These are phyloP conservation scores for Clitopilus passeckerianus DNA, from an alignment of 768 basidiomycete genomes.

Conservation along the genomic window DNA sequence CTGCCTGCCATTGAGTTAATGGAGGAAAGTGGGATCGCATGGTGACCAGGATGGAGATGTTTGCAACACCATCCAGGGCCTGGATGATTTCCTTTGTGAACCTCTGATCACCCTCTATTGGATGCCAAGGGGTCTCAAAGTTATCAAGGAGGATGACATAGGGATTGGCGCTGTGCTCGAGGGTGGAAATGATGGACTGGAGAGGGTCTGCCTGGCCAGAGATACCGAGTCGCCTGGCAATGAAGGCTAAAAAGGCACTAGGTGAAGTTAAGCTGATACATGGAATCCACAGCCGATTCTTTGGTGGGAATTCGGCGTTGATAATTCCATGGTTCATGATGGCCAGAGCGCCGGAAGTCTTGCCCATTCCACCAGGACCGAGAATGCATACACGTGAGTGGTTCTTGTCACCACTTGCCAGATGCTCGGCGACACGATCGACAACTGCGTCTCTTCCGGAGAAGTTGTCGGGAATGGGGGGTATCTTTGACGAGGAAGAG, in stretches of 20 bases:
- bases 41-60: background rate
- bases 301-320: background rate
- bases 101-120: background rate
- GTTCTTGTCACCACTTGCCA: background rate
- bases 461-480: background rate
- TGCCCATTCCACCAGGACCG: conserved; percentile 79
- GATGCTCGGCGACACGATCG: background rate
- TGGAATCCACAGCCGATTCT: background rate
- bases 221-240: conserved; percentile 15
- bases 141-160: background rate
- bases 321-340: background rate
- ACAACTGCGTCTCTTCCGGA: background rate
- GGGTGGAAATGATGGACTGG: conserved; percentile 15
- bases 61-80: background rate
- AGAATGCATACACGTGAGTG: conserved; percentile 70
- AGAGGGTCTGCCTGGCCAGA: conserved; percentile 13
- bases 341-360: conserved; percentile 18
- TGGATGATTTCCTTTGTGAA: background rate
- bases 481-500: background rate
- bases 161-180: conserved; percentile 7
- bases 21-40: background rate
- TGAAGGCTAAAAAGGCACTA: conserved; percentile 13
- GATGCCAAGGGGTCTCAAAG: background rate
- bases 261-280: background rate
- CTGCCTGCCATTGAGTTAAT: background rate